Conservation (phyloP, 1,284 basidiomycete genomes). For the Lentinula novae-zelandiae region DNA sequence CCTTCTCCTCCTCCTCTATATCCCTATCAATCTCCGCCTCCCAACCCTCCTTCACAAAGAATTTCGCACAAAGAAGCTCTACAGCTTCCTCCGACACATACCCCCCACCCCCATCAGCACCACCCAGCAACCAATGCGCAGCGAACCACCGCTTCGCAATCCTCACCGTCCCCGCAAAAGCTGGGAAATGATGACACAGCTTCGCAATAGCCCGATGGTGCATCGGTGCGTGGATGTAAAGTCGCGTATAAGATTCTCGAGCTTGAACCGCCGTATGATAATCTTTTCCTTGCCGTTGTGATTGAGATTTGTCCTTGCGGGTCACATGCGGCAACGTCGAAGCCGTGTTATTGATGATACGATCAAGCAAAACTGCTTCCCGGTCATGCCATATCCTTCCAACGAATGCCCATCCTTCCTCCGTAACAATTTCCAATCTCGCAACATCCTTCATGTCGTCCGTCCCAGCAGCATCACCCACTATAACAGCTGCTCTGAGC, state of each 20-base stretch:
- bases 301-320: slow-evolving; percentile 25
- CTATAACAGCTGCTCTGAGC: slow-evolving; percentile 54
- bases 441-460: slow-evolving; percentile 68
- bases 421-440: slow-evolving; percentile 74
- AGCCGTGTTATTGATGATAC: slow-evolving; percentile 49
- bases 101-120: slow-evolving; percentile 13
- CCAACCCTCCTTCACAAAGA: slow-evolving; percentile 48
- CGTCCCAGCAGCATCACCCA: slow-evolving; percentile 46
- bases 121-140: slow-evolving; percentile 79
- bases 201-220: slow-evolving; percentile 86
- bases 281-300: slow-evolving; percentile 40
- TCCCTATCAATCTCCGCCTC: slow-evolving; percentile 25
- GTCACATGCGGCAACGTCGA: slow-evolving; percentile 34
- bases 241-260: slow-evolving; percentile 59
- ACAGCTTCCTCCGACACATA: slow-evolving; percentile 77
- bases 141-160: slow-evolving; percentile 93
- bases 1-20: slow-evolving; percentile 9
- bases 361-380: slow-evolving; percentile 78
- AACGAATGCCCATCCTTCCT: slow-evolving; percentile 86
- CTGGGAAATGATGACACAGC: slow-evolving; percentile 76
- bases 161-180: slow-evolving; percentile 82
- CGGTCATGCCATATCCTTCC: slow-evolving; percentile 86
- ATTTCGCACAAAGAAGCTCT: slow-evolving; percentile 78
- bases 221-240: slow-evolving; percentile 76
- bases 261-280: slow-evolving; percentile 60